Conservation (phyloP, 371 early-diverging fungal species). For the Massospora cicadina region DNA sequence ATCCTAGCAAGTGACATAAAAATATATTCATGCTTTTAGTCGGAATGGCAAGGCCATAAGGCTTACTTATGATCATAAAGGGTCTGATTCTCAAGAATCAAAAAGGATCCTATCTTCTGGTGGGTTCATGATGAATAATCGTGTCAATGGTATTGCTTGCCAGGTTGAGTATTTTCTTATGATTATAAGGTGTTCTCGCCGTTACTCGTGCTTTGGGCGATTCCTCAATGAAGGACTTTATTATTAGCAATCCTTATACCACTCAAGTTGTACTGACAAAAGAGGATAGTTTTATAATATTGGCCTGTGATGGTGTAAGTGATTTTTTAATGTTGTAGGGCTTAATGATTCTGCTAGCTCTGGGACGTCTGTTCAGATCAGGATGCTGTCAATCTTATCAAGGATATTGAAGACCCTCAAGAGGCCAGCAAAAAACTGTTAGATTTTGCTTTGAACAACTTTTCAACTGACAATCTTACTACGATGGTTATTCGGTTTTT, state of each 20-base stretch:
- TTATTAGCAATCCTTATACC: slow-evolving; percentile 87
- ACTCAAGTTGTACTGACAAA: slow-evolving; percentile 61
- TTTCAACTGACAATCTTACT: slow-evolving; percentile 84
- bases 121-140: slow-evolving; percentile 89
- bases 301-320: slow-evolving; percentile 95
- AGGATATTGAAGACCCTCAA: slow-evolving; percentile 52
- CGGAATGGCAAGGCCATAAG: slow-evolving; percentile 70
- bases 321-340: slow-evolving; percentile 3
- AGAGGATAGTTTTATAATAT: slow-evolving; percentile 62
- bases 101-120: slow-evolving; percentile 79
- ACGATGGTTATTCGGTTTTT: slow-evolving; percentile 53
- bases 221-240: slow-evolving; percentile 84
- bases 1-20: slow-evolving; percentile 13
- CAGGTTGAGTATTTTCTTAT: not conserved
- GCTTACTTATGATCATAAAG: slow-evolving; percentile 95
- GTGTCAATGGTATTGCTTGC: slow-evolving; percentile 73
- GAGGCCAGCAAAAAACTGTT: slow-evolving; percentile 63
- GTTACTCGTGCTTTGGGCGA: slow-evolving; percentile 95
- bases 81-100: slow-evolving; percentile 72
- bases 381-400: slow-evolving; percentile 76
- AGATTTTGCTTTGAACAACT: slow-evolving; percentile 76
- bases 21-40: slow-evolving; percentile 18
- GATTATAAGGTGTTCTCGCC: slow-evolving; percentile 61
- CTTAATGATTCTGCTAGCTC: slow-evolving; percentile 24
- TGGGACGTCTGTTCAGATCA: slow-evolving; percentile 98